These are phyloP conservation scores for Schizochytrium sp. DNA, from an alignment of 108 stramenopile species.

Conservation along the genomic window DNA sequence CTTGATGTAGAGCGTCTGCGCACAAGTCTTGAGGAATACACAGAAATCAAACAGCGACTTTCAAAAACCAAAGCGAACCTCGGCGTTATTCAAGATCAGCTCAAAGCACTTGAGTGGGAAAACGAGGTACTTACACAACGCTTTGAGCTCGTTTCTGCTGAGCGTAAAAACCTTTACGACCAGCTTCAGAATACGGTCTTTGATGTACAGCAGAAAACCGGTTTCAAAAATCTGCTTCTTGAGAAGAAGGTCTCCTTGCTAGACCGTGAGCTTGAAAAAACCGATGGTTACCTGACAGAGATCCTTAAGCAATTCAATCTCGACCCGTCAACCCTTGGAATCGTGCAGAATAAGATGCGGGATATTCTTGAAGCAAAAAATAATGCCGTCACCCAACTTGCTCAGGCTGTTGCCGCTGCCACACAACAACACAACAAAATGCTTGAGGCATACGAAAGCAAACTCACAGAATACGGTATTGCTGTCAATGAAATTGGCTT, in stretches of 20 bases:
- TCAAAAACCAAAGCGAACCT: conserved; percentile 67
- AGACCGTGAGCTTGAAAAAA: conserved; percentile 72
- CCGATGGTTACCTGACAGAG: conserved; percentile 79
- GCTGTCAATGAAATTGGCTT: conserved; percentile 75
- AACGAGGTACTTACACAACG: conserved; percentile 76
- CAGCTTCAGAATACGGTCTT: conserved; percentile 70
- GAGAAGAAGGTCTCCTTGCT: conserved; percentile 80
- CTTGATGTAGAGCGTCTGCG: conserved; percentile 71
- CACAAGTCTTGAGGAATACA: conserved; percentile 73
- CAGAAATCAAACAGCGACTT: not conserved
- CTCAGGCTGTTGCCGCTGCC: conserved; percentile 66
- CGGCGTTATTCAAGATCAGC: conserved; percentile 68
- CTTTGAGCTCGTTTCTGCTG: conserved; percentile 60
- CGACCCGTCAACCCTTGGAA: conserved; percentile 67
- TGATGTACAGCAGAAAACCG: conserved; percentile 81
- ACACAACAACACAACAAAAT: conserved; percentile 68
- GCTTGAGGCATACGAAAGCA: conserved; percentile 63
- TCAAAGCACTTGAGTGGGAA: conserved; percentile 75
- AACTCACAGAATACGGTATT: conserved; percentile 74
- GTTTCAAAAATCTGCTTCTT: conserved; percentile 81
- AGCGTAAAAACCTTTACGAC: conserved; percentile 72
- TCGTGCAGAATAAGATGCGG: conserved; percentile 69
- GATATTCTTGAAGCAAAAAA: conserved; percentile 73
- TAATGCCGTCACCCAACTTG: conserved; percentile 65
- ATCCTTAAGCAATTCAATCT: conserved; percentile 79